Evolutionary conservation across 495 filamentous ascomycete genomes (phyloP).

Genomic region (Daldinia concentrica): DNA sequence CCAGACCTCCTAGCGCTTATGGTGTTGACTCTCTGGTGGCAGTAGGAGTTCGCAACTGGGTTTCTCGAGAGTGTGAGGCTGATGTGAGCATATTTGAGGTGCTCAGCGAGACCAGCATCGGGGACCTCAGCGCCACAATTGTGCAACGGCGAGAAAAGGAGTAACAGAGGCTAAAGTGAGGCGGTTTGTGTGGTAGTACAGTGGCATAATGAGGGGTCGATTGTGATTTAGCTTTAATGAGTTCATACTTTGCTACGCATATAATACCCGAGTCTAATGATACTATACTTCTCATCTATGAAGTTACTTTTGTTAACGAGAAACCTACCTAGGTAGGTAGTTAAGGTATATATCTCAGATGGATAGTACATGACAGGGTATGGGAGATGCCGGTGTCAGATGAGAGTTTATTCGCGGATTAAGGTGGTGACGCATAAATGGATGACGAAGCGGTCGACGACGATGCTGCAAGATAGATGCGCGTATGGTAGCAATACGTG

Average conservation of each 20-base stretch:
- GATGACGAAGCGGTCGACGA: neutral
- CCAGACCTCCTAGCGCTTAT: slow-evolving; percentile 38
- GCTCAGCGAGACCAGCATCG: slow-evolving; percentile 35
- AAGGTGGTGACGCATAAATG: neutral
- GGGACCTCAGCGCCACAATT: slow-evolving; percentile 36
- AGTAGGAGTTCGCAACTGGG: slow-evolving; percentile 39
- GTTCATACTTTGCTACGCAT: no score
- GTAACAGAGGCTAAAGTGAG: neutral
- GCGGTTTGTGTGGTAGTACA: no score
- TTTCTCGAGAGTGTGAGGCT: slow-evolving; percentile 31
- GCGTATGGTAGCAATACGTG: neutral
- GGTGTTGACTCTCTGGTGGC: slow-evolving; percentile 47
- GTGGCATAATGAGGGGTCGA: no score
- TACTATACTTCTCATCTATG: no score
- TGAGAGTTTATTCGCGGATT: no score
- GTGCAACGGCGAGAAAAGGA: slow-evolving; percentile 19
- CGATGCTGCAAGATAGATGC: neutral
- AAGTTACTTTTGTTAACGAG: no score
- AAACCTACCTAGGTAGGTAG: no score
- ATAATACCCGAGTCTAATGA: no score
- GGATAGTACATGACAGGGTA: no score
- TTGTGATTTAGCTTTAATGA: no score
- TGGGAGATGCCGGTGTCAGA: no score
- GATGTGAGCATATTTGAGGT: slow-evolving; percentile 42
- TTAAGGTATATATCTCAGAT: no score